Base-by-base conservation (phyloP, 2,329 filamentous ascomycete genomes). In the Talaromyces sp. region DNA sequence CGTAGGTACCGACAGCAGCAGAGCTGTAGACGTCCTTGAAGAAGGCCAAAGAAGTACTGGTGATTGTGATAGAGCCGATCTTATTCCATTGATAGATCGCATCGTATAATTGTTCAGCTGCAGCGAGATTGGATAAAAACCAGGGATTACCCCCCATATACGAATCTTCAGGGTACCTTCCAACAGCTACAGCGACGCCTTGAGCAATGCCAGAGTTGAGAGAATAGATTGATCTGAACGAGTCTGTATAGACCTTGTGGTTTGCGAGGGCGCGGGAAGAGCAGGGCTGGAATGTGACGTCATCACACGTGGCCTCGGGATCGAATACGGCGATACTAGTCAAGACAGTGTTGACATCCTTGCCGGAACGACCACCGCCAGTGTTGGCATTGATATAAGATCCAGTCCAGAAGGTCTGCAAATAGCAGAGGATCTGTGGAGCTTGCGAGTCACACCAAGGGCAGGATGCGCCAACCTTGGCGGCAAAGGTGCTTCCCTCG, bases 111-210 rank as follows among this genome's bases (percentile, higher is more conserved):
- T 89, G 86, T 72, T 94, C 89, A 2, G 89, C 90, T 0, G 88
- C 88, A 1, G 88, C 89, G 31, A 91, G 78, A 1, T 88, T 93
- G 65, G 82, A 82, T 11, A 93, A 79, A 65, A 91, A 81, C 64
- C 89, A 94, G 1, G 89, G 89, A 70, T 94, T 91, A 1, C 89
- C 89, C 60, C 84, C 84, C 71, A 86, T 88, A 73, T 93, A 94
- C 3, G 78, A 73, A 64, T 95, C 89, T 70, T 89, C 87, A 0
- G 84, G 73, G 68, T 90, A 89, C 56, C 87, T 79, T 43, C 88
- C 86, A 10, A 80, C 72, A 2, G 78, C 74, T 28, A 80, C 73
- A 15, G 69, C 70, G 10, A 58, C 50, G 2, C 67, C 69, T 7
- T 61, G 58, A 4, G 60, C 53, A 10, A 69, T 66, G 6, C 66